These are phyloP conservation scores for Scedosporium boydii DNA, from an alignment of 2,329 filamentous ascomycete species.

Conservation along the genomic window DNA sequence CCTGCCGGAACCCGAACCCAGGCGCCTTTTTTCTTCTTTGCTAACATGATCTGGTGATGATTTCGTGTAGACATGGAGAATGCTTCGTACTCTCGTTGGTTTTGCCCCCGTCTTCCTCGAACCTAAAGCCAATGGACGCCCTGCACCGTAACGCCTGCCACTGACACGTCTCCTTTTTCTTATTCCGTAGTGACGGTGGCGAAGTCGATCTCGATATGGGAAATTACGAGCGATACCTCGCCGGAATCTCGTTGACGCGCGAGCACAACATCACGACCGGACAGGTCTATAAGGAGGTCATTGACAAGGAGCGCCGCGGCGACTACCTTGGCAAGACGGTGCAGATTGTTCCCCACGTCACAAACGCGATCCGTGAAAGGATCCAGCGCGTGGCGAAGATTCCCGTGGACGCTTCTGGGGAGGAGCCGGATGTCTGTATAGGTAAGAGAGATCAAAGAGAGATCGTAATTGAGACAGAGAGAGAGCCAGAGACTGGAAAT, in stretches of 20 bases:
- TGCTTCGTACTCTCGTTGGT: constrained; percentile 53
- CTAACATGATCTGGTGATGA: neutral
- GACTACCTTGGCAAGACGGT: constrained; percentile 85
- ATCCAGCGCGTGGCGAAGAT: constrained; percentile 78
- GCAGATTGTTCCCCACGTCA: constrained; percentile 88
- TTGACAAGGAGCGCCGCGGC: constrained; percentile 55
- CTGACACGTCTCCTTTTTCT: neutral
- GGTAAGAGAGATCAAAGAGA: constrained; percentile 35
- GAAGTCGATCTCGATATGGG: constrained; percentile 48
- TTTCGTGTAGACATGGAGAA: constrained; percentile 63
- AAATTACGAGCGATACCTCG: constrained; percentile 42
- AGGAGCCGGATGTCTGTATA: constrained; percentile 86
- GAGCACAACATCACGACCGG: constrained; percentile 97
- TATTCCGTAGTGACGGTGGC: constrained; percentile 44
- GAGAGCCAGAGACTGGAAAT: no score
- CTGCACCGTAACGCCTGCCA: neutral
- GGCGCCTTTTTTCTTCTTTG: neutral
- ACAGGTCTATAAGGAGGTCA: constrained; percentile 88
- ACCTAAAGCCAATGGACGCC: neutral
- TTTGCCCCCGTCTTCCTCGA: neutral
- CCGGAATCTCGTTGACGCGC: constrained; percentile 68
- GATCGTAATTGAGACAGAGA: no score
- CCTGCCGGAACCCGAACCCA: neutral
- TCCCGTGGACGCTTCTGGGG: constrained; percentile 74
- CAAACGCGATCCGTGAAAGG: constrained; percentile 86